phyloP scores from a whole-genome alignment of 2,329 filamentous ascomycete genomes.

The Pestalotiopsis sp. region DNA sequence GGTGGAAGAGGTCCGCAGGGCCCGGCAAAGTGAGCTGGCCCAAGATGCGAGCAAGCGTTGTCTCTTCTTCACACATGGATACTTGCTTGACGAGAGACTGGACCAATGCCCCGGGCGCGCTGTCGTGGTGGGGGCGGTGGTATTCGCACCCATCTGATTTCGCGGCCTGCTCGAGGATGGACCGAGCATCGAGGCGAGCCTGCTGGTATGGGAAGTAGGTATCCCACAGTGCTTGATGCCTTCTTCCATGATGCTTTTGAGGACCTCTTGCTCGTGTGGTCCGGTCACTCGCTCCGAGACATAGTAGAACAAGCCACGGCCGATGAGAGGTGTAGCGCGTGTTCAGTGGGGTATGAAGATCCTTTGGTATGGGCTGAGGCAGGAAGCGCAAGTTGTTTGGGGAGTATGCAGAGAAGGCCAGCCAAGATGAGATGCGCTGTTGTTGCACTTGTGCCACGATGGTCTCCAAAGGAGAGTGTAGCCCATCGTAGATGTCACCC shows the following conservation, averaged over 20 bases:
- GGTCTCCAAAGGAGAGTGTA: slow-evolving; percentile 1
- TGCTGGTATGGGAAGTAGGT: slow-evolving; percentile 30
- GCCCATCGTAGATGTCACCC: background rate
- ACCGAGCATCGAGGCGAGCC: background rate
- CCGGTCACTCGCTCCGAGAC: slow-evolving; percentile 43
- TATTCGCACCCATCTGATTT: background rate
- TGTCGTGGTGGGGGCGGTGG: background rate
- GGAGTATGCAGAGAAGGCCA: slow-evolving; percentile 44
- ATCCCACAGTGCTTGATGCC: slow-evolving; percentile 37
- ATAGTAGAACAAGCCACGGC: background rate
- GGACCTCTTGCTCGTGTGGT: slow-evolving; percentile 54
- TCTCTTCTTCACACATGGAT: slow-evolving; percentile 10
- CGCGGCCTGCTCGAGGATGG: slow-evolving; percentile 3
- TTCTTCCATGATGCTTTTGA: slow-evolving; percentile 59
- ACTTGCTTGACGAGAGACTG: slow-evolving; percentile 8
- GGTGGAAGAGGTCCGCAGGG: background rate
- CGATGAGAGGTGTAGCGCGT: slow-evolving; percentile 39
- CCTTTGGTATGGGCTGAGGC: slow-evolving; percentile 49
- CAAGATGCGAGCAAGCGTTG: background rate
- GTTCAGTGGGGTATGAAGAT: slow-evolving; percentile 29
- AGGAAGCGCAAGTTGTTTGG: slow-evolving; percentile 47
- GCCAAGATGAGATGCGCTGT: slow-evolving; percentile 36
- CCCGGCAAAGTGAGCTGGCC: background rate
- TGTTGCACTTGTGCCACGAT: slow-evolving; percentile 9
- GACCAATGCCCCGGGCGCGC: background rate